Evolutionary conservation across 2,329 filamentous ascomycete species (phyloP), one percentile per base, ranked within the genome.

Genomic region (Sclerotinia subarctica): DNA sequence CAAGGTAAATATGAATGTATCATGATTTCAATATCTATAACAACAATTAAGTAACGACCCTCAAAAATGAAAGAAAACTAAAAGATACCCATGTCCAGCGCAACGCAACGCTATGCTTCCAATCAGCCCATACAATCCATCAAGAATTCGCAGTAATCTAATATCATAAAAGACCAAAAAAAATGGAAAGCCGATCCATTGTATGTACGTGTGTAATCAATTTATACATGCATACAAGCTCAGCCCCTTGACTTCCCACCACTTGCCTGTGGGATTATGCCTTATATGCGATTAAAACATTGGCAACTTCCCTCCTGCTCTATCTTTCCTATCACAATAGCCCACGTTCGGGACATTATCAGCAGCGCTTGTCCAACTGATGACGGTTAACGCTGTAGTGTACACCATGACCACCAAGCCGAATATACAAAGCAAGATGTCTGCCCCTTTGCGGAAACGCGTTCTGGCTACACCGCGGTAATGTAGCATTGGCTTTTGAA

Each of bases 361-460:
- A 24, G 79, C 78, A 5, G 88, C 87, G 63, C 82, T 84, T 8
- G 91, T 87, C 96, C 95, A 99, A 79, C 91, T 96, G 77, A 90
- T 85, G 59, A 97, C 82, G 0, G 95, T 99, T 74, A 98, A 82
- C 47, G 85, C 84, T 0, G 95, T 98, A 0, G 95, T 97, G 79
- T 99, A 99, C 7, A 86, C 86, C 91, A 98, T 99, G 74, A 92
- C 92, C 24, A 93, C 79, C 65, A 94, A 81, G 10, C 95, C 95
- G 75, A 98, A 93, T 68, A 93, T 81, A 74, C 92, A 90, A 47
- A 99, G 87, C 0, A 82, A 73, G 52, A 97, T 82, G 74, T 99
- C 94, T 7, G 89, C 83, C 19, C 85, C 79, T 71, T 87, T 90
- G 79, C 93, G 90, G 71, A 87, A 82, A 54, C 80, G 83, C 65